Evolutionary conservation across 768 basidiomycete genomes (phyloP).

Genomic region (Leccinum longicurvipes): DNA sequence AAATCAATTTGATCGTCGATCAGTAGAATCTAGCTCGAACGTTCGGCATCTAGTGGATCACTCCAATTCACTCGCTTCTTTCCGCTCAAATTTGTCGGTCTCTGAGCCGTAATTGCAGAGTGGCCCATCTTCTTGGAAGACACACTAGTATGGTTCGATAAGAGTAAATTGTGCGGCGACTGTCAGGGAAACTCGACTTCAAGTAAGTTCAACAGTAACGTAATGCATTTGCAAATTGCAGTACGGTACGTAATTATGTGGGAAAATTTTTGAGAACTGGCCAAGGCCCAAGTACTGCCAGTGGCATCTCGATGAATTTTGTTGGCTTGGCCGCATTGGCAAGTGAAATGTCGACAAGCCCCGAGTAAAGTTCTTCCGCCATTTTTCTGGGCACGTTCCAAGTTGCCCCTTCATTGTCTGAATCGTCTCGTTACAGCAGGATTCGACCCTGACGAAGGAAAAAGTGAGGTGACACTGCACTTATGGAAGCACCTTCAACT

Average conservation of each 20-base stretch:
- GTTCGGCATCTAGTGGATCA: background rate
- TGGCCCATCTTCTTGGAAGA: background rate
- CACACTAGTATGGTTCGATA: background rate
- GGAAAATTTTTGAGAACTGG: no score
- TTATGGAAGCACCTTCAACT: background rate
- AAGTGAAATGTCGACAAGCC: no score
- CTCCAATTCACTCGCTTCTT: background rate
- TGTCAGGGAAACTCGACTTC: background rate
- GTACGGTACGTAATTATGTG: background rate
- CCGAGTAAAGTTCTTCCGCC: no score
- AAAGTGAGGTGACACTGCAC: no score
- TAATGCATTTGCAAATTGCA: background rate
- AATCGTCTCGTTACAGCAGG: no score
- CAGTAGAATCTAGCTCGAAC: background rate
- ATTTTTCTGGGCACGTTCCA: no score
- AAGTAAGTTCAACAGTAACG: background rate
- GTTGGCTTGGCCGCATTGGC: no score
- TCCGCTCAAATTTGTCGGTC: background rate
- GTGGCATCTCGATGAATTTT: no score
- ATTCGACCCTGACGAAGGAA: background rate
- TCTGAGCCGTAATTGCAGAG: background rate
- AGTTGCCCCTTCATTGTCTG: no score
- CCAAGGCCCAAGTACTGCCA: no score
- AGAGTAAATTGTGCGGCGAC: background rate
- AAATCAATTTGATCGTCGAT: background rate